These are phyloP conservation scores for Wilcoxina mikolae DNA, from an alignment of 495 filamentous ascomycete species.

Conservation along the genomic window DNA sequence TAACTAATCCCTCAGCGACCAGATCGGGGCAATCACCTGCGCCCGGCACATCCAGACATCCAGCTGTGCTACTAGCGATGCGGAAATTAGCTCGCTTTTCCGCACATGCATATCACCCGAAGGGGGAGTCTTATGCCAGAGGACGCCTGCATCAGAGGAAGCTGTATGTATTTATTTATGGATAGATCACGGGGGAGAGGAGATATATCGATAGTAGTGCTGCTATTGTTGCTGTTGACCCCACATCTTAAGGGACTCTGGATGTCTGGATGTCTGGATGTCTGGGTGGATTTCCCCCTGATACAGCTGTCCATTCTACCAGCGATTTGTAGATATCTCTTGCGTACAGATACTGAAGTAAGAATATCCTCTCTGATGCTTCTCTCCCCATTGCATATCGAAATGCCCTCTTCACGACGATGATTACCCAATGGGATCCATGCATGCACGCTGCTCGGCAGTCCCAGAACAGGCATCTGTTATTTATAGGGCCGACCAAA, in stretches of 20 bases:
- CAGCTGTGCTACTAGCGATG: not conserved
- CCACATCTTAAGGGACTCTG: not conserved
- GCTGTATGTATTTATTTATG: too few species aligned
- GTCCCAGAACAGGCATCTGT: not conserved
- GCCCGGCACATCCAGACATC: not conserved
- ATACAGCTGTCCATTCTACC: not conserved
- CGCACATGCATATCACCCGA: not conserved
- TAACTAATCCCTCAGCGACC: not conserved
- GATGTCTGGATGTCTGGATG: not conserved
- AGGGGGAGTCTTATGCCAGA: not conserved
- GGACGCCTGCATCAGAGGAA: too few species aligned
- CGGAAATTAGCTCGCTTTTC: not conserved
- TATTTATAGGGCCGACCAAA: not conserved
- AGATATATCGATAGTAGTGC: not conserved
- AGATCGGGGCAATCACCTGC: not conserved
- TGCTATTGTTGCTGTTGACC: not conserved
- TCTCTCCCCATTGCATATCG: not conserved
- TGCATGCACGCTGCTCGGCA: not conserved
- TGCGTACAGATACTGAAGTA: not conserved
- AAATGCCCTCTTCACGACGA: not conserved
- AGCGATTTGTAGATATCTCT: not conserved
- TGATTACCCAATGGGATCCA: not conserved
- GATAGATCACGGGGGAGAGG: not conserved
- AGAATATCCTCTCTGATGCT: not conserved
- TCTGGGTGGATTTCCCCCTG: too few species aligned